These are phyloP conservation scores for Cystobasidium tubakii DNA, from an alignment of 768 basidiomycete species.

Conservation along the genomic window DNA sequence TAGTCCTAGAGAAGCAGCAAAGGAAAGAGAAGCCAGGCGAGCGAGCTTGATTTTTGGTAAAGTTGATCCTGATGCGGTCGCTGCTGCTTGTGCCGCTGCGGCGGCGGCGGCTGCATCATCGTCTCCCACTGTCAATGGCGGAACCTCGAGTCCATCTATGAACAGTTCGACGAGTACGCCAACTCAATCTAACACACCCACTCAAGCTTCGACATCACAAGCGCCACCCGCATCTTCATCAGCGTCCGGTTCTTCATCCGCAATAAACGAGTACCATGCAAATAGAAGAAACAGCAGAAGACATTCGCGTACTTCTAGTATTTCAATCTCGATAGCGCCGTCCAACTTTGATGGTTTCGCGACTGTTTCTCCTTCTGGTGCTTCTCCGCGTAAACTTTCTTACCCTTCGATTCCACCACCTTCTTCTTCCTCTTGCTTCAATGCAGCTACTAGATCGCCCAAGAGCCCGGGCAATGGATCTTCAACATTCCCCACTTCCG, in stretches of 20 bases:
- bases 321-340: background rate
- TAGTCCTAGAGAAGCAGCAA: background rate
- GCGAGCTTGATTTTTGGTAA: conserved; percentile 2
- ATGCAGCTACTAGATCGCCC: background rate
- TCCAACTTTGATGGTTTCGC: conserved; percentile 12
- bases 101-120: background rate
- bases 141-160: background rate
- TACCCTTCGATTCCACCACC: background rate
- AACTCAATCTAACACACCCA: background rate
- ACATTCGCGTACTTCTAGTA: conserved; percentile 5
- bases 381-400: conserved; percentile 13
- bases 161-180: background rate
- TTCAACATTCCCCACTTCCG: background rate
- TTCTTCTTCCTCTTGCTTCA: background rate
- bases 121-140: background rate
- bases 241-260: background rate
- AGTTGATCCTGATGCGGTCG: background rate
- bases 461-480: background rate
- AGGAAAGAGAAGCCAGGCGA: background rate
- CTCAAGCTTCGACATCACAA: background rate
- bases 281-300: conserved; percentile 3
- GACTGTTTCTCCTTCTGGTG: background rate
- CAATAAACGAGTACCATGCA: background rate
- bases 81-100: background rate
- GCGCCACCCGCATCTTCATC: background rate